Conservation (phyloP, 768 basidiomycete genomes). For the Rhizopogon vulgaris region DNA sequence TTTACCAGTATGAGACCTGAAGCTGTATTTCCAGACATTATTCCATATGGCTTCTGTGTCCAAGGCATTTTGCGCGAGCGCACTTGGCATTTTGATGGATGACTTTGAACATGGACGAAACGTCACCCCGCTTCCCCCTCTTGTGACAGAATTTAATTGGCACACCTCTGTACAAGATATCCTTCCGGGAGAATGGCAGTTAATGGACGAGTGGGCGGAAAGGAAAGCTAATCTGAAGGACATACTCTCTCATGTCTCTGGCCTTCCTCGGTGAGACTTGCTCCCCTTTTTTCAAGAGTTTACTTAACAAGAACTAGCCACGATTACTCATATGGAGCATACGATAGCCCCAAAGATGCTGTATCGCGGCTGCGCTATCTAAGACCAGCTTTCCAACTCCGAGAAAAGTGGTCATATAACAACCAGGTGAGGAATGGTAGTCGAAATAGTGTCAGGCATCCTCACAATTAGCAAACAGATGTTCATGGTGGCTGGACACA, state of each 20-base stretch:
- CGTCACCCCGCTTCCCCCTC: slow-evolving; percentile 26
- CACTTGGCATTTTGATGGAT: slow-evolving; percentile 36
- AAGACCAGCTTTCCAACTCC: slow-evolving; percentile 27
- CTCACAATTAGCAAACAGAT: slow-evolving; percentile 23
- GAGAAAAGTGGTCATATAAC: slow-evolving; percentile 33
- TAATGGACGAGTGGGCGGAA: slow-evolving; percentile 36
- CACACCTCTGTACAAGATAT: slow-evolving; percentile 30
- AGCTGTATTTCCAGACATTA: slow-evolving; percentile 24
- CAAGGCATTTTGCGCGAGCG: slow-evolving; percentile 33
- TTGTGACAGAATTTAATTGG: slow-evolving; percentile 28
- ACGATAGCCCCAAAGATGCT: slow-evolving; percentile 20
- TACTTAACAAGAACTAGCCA: slow-evolving; percentile 17
- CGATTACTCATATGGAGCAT: slow-evolving; percentile 23
- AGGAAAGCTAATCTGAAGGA: slow-evolving; percentile 31
- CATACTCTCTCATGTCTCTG: slow-evolving; percentile 34
- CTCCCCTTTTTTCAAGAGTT: not conserved
- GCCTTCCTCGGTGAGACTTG: slow-evolving; percentile 27
- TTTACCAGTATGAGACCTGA: not conserved
- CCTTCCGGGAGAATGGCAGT: slow-evolving; percentile 34
- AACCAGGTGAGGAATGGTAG: slow-evolving; percentile 23
- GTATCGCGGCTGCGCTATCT: slow-evolving; percentile 22
- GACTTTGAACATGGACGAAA: slow-evolving; percentile 32
- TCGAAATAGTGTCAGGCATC: not conserved
- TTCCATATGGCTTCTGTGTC: slow-evolving; percentile 32
- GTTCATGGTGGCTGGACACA: slow-evolving; percentile 29